Evolutionary conservation across 2,329 filamentous ascomycete species (phyloP).

Genomic region (Camillea tinctor): DNA sequence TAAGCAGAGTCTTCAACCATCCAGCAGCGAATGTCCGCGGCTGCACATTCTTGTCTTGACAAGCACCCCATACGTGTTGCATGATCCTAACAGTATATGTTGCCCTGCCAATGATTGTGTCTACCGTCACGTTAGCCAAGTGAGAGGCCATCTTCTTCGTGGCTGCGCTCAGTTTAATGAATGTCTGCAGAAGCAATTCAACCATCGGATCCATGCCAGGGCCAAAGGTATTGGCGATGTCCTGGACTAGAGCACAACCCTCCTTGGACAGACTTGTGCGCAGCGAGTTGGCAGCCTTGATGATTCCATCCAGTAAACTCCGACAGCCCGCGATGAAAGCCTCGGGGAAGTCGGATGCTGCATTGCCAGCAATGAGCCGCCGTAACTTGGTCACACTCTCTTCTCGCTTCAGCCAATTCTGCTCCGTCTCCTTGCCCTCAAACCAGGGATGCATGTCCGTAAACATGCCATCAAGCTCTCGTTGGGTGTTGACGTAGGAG

Average conservation of each 20-base stretch:
- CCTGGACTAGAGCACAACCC: slow-evolving; percentile 79
- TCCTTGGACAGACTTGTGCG: slow-evolving; percentile 89
- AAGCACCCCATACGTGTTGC: slow-evolving; percentile 80
- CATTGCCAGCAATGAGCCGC: slow-evolving; percentile 79
- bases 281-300: slow-evolving; percentile 80
- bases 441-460: slow-evolving; percentile 78
- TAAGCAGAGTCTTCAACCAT: slow-evolving; percentile 83
- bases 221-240: slow-evolving; percentile 74
- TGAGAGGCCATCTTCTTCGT: slow-evolving; percentile 93
- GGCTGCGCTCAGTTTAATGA: slow-evolving; percentile 84
- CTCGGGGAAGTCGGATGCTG: slow-evolving; percentile 70
- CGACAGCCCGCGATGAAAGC: slow-evolving; percentile 71
- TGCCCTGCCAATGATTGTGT: slow-evolving; percentile 73
- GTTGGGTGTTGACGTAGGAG: slow-evolving; percentile 76
- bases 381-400: slow-evolving; percentile 76
- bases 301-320: slow-evolving; percentile 76
- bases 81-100: slow-evolving; percentile 79
- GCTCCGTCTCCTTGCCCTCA: slow-evolving; percentile 84
- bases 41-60: slow-evolving; percentile 91
- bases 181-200: slow-evolving; percentile 82
- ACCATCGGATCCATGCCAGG: slow-evolving; percentile 83
- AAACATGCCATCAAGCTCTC: slow-evolving; percentile 86
- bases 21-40: slow-evolving; percentile 74
- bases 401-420: slow-evolving; percentile 88
- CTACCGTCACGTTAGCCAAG: slow-evolving; percentile 77